These are phyloP conservation scores for Friedmanniomyces endolithicus DNA, from an alignment of 495 filamentous ascomycete species.

Conservation along the genomic window DNA sequence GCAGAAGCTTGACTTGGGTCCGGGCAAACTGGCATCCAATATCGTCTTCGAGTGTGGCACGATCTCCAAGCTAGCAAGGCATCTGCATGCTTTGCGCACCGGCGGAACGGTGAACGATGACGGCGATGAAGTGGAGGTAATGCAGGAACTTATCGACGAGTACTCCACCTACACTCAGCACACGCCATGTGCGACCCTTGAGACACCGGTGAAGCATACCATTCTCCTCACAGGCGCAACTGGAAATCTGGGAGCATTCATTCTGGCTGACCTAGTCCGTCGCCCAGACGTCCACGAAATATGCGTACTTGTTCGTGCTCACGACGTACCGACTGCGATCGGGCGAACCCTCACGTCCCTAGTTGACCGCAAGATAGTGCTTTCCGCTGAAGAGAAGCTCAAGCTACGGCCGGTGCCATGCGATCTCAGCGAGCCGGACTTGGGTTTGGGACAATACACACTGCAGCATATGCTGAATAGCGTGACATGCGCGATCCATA, in stretches of 20 bases:
- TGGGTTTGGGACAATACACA: conserved; percentile 7
- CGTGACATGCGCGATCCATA: conserved; percentile 29
- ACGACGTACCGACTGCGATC: not conserved
- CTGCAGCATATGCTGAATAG: conserved; percentile 3
- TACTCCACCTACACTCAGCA: conserved; percentile 27
- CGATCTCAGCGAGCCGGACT: conserved; percentile 10
- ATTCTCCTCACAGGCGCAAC: conserved; percentile 26
- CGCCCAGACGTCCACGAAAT: not conserved
- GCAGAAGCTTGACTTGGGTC: conserved; percentile 13
- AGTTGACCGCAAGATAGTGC: conserved; percentile 8
- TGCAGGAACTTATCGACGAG: conserved; percentile 30
- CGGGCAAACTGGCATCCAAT: conserved; percentile 12
- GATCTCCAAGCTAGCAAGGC: not conserved
- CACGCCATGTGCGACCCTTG: not conserved
- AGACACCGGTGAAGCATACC: conserved; percentile 1
- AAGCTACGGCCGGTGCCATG: conserved; percentile 13
- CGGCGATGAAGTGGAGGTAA: conserved; percentile 15
- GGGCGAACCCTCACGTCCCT: conserved; percentile 4
- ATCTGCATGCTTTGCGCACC: conserved; percentile 9
- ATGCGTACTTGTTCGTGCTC: conserved; percentile 18
- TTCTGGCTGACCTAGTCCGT: conserved; percentile 14
- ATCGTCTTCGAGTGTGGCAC: conserved; percentile 22
- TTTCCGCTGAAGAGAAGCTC: not conserved
- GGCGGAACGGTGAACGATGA: conserved; percentile 1
- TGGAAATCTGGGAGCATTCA: conserved; percentile 14